Base-by-base conservation (phyloP, 768 basidiomycete genomes). In the Serendipita sp. region DNA sequence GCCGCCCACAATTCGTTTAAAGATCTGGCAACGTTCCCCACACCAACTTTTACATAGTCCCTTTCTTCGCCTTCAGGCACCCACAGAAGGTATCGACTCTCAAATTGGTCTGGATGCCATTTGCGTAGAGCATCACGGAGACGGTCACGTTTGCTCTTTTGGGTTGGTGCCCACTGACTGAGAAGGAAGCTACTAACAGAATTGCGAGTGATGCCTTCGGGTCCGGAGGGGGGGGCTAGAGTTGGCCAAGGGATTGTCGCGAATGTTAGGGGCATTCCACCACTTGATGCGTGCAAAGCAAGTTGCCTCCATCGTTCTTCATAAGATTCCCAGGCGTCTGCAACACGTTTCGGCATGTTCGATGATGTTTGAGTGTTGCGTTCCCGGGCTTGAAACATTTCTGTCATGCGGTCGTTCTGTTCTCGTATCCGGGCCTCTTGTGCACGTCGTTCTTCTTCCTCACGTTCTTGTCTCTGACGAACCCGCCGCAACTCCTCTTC, bases 21-120 rank as follows among this genome's bases (percentile, higher is more conserved):
- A 71, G 76, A 80, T 67, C 88, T 77, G 58, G 82, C 84, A 62
- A 91, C 88, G 33, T 74, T 73, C 31, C 87, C 87, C 1, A 86
- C 86, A n/a, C 84, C 88, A 64, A 80, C 79, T 73, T 81, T 80
- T 60, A 91, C 86, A 69, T 72, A 80, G 69, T 83, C 86, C 71
- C 77, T 78, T 66, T 89, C 86, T 40, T 71, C 76, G 23, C 55
- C 55, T 66, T 84, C 83, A 58, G 75, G 73, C 58, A 89, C 86
- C 72, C 83, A 83, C 10, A 78, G 74, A 70, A 90, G 71, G 63
- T 81, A 74, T 71, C 85, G 83, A 40, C 82, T 82, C 67, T 89
- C 85, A 69, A 91, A 90, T 37, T 86, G 82, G 73, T 91, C 88
- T 3, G 88, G 88, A 73, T 91, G 88, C 88, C 87, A 91, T 67